Percentiles rank a stretch among this genome's conserved stretches.
These are phyloP conservation scores for Paracamarosporium sp. DNA, from an alignment of 2,329 filamentous ascomycete genomes.

Conservation along the genomic window DNA sequence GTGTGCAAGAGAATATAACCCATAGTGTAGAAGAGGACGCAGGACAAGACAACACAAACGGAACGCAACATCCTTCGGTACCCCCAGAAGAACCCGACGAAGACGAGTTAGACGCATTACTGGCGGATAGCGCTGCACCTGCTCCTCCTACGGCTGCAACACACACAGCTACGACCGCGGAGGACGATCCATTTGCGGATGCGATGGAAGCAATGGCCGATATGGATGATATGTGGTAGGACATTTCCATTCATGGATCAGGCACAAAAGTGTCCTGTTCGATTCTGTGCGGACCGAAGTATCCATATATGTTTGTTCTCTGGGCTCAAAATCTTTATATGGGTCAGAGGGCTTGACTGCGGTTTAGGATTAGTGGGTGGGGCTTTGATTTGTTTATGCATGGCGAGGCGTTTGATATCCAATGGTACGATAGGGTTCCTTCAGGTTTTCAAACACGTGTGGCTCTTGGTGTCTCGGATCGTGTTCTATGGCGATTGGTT, in stretches of 20 bases:
- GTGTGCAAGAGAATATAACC: slow-evolving; percentile 5
- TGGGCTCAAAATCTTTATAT: too few relatives aligned
- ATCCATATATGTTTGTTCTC: too few relatives aligned
- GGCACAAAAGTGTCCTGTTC: too few relatives aligned
- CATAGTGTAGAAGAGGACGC: slow-evolving; percentile 16
- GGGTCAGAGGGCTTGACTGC: not conserved
- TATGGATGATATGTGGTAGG: slow-evolving; percentile 46
- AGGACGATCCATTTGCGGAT: slow-evolving; percentile 45
- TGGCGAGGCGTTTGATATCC: slow-evolving; percentile 33
- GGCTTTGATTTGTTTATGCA: slow-evolving; percentile 15
- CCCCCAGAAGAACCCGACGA: slow-evolving; percentile 56
- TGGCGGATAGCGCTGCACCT: slow-evolving; percentile 54
- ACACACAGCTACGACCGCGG: slow-evolving; percentile 9
- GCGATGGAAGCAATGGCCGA: slow-evolving; percentile 50
- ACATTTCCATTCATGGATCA: too few relatives aligned
- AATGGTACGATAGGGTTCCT: not conserved
- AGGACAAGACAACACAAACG: slow-evolving; percentile 12
- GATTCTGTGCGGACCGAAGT: too few relatives aligned
- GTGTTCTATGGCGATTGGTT: too few relatives aligned
- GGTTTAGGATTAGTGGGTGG: not conserved
- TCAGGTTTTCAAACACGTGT: not conserved
- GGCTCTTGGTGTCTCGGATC: too few relatives aligned
- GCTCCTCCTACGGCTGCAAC: not conserved
- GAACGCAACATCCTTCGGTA: slow-evolving; percentile 28
- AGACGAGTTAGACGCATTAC: slow-evolving; percentile 61